Conservation (phyloP, 495 filamentous ascomycete species). For the Xylaria acuta region DNA sequence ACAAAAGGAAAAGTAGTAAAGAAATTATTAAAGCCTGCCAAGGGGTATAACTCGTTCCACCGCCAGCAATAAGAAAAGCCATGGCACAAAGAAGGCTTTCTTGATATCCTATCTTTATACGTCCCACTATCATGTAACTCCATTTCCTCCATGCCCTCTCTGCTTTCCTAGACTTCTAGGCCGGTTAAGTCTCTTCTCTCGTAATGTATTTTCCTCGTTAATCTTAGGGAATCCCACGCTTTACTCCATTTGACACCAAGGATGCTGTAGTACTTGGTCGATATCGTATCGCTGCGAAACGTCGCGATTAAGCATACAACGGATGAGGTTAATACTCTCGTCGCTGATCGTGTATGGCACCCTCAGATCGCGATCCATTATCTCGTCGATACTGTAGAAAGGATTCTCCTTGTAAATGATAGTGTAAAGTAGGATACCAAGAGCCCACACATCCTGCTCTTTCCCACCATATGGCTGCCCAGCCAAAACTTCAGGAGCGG, state of each 20-base stretch:
- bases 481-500: slow-evolving; percentile 94
- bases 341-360: slow-evolving; percentile 93
- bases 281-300: slow-evolving; percentile 82
- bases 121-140: slow-evolving; percentile 12
- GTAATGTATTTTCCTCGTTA: slow-evolving; percentile 10
- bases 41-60: slow-evolving; percentile 22
- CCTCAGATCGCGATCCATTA: slow-evolving; percentile 93
- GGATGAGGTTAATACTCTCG: slow-evolving; percentile 86
- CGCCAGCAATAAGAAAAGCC: slow-evolving; percentile 21
- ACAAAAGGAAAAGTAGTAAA: background rate
- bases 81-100: background rate
- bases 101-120: slow-evolving; percentile 8
- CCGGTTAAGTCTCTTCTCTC: slow-evolving; percentile 13
- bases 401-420: slow-evolving; percentile 99
- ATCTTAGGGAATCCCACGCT: slow-evolving; percentile 9
- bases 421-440: slow-evolving; percentile 97
- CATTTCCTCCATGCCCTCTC: slow-evolving; percentile 10
- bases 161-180: slow-evolving; percentile 25
- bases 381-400: slow-evolving; percentile 99
- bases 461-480: slow-evolving; percentile 92
- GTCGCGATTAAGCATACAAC: slow-evolving; percentile 89
- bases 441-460: slow-evolving; percentile 97
- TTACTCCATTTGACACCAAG: slow-evolving; percentile 67
- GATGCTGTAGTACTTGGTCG: slow-evolving; percentile 81
- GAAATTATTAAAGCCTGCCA: slow-evolving; percentile 11